Evolutionary conservation across 805 yeast species (phyloP).

Genomic region (Lachancea sp.): DNA sequence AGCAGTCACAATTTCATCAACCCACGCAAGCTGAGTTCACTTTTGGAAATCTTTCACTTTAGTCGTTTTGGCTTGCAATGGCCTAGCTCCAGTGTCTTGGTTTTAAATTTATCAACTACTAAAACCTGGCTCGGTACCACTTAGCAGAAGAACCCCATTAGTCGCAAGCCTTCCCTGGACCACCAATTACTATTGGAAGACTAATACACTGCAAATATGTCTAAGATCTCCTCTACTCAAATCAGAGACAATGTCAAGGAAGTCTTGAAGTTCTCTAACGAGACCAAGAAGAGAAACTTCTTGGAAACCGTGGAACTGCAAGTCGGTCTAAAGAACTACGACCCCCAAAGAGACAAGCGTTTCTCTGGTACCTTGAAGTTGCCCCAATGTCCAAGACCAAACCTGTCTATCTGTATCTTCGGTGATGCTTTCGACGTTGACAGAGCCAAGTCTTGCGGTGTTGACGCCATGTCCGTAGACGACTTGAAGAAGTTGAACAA

Average conservation of each 20-base stretch:
- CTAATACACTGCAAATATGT: slow-evolving; percentile 47
- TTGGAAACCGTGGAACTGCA: slow-evolving; percentile 99
- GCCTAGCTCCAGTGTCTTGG: too few relatives aligned
- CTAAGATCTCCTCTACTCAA: slow-evolving; percentile 85
- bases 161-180: slow-evolving; percentile 47
- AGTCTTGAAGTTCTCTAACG: slow-evolving; percentile 82
- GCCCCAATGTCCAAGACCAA: slow-evolving; percentile 99
- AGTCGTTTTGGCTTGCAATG: not conserved
- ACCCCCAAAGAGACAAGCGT: slow-evolving; percentile 99
- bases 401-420: slow-evolving; percentile 99
- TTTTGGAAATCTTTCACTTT: not conserved
- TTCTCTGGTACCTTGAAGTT: slow-evolving; percentile 99
- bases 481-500: slow-evolving; percentile 99
- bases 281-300: slow-evolving; percentile 99
- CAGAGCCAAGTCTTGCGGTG: slow-evolving; percentile 99
- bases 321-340: slow-evolving; percentile 99
- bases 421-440: slow-evolving; percentile 99
- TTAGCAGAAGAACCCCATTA: slow-evolving; percentile 8
- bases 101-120: too few relatives aligned
- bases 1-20: not conserved
- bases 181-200: slow-evolving; percentile 73
- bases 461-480: slow-evolving; percentile 99
- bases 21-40: not conserved
- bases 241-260: slow-evolving; percentile 96
- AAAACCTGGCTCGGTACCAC: not conserved